These are phyloP conservation scores for Neocatenulostroma microsporum DNA, from an alignment of 2,329 filamentous ascomycete species.

Conservation along the genomic window DNA sequence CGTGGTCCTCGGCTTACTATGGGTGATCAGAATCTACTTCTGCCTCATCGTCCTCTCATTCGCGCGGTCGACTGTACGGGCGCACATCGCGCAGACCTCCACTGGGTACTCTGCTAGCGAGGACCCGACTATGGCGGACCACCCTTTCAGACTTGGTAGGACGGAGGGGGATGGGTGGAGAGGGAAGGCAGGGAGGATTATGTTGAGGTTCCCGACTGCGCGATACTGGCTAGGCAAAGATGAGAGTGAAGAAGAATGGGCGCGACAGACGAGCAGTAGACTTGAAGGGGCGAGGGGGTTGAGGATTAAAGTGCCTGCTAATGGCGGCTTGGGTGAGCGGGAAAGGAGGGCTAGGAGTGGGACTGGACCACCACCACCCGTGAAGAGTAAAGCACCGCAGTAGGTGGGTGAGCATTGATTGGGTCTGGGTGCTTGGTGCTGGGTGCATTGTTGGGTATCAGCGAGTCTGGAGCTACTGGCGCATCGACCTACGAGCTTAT, in stretches of 20 bases:
- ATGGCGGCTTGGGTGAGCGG: constrained; percentile 42
- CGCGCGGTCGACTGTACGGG: constrained; percentile 66
- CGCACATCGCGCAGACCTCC: constrained; percentile 50
- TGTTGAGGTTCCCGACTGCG: constrained; percentile 62
- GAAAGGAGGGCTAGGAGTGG: constrained; percentile 55
- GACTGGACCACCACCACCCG: constrained; percentile 46
- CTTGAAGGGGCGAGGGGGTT: constrained; percentile 41
- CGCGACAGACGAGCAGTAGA: constrained; percentile 53
- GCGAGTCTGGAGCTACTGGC: no score
- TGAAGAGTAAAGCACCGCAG: no score
- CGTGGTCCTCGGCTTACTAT: constrained; percentile 64
- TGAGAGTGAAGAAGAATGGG: constrained; percentile 58
- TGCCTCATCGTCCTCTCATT: constrained; percentile 75
- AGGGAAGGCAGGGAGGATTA: constrained; percentile 67
- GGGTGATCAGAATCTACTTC: constrained; percentile 72
- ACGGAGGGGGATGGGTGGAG: constrained; percentile 73
- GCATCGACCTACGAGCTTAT: no score
- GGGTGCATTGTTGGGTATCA: no score
- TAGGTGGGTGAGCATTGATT: no score
- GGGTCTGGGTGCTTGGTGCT: no score
- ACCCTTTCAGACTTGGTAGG: constrained; percentile 63
- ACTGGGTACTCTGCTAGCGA: constrained; percentile 25
- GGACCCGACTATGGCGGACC: constrained; percentile 45
- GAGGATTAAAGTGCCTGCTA: constrained; percentile 31
- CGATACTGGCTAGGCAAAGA: constrained; percentile 72